phyloP scores from a whole-genome alignment of 2,329 filamentous ascomycete species.

The Calycina herbarum region DNA sequence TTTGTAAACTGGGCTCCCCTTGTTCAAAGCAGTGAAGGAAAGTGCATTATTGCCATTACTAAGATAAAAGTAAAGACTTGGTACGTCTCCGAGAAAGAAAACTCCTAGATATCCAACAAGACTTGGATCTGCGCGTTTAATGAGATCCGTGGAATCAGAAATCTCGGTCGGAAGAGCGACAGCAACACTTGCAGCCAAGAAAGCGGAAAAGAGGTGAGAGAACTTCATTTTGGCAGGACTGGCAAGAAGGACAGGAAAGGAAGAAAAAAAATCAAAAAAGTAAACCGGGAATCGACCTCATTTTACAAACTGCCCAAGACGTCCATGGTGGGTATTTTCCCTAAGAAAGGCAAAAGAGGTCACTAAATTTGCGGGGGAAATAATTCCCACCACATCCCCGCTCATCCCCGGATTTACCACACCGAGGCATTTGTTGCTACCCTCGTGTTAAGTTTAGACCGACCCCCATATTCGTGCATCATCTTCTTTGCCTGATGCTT shows the following conservation, averaged over 20 bases:
- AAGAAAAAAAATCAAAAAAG: background rate
- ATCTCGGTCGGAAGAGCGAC: constrained; percentile 5
- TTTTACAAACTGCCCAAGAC: background rate
- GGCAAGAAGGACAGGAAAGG: background rate
- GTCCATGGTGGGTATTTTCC: background rate
- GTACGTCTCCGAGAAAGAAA: constrained; percentile 55
- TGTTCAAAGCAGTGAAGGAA: constrained; percentile 50
- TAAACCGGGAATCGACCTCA: background rate
- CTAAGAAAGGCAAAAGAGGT: background rate
- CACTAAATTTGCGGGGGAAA: background rate
- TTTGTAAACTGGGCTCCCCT: constrained; percentile 47
- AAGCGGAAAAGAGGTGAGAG: constrained; percentile 1
- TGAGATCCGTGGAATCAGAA: constrained; percentile 6
- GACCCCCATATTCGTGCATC: background rate
- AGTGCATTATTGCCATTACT: constrained; percentile 52
- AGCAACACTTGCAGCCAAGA: constrained; percentile 10
- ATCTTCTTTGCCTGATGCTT: constrained; percentile 3
- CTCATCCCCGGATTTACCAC: background rate
- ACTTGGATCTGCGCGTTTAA: constrained; percentile 35
- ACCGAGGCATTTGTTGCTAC: background rate
- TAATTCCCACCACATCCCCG: background rate
- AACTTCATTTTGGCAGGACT: constrained; percentile 13
- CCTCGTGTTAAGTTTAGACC: background rate
- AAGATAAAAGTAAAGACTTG: constrained; percentile 54
- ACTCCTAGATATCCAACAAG: constrained; percentile 53